A percentile compares a stretch with the other conserved stretches of the same genome.
phyloP scores from a whole-genome alignment of 2,329 filamentous ascomycete species.

The Diaporthe longicolla region DNA sequence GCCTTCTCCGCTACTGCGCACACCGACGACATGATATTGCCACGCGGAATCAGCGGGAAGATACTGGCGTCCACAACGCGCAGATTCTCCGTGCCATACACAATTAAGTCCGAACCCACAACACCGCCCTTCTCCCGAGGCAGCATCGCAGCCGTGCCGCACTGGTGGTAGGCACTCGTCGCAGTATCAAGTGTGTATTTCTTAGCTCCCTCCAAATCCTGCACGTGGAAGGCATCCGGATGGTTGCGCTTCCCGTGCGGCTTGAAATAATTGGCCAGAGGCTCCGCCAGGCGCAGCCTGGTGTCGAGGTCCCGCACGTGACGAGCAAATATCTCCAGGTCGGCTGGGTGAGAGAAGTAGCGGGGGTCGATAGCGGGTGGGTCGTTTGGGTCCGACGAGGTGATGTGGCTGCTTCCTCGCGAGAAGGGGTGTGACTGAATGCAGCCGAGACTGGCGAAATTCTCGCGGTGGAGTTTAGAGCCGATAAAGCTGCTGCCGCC shows the following conservation, averaged over 20 bases:
- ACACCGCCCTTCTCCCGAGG: conserved; percentile 59
- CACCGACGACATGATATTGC: conserved; percentile 48
- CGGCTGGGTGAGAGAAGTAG: conserved; percentile 65
- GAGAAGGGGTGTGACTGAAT: conserved; percentile 62
- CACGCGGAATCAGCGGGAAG: conserved; percentile 58
- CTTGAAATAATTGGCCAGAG: conserved; percentile 51
- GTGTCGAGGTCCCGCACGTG: conserved; percentile 51
- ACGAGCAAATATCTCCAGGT: conserved; percentile 60
- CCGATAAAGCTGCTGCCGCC: conserved; percentile 43
- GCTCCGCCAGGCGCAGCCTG: conserved; percentile 45
- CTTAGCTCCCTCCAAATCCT: conserved; percentile 46
- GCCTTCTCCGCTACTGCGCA: conserved; percentile 56
- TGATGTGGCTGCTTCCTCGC: conserved; percentile 67
- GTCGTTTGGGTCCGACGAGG: conserved; percentile 56
- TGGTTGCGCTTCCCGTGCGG: conserved; percentile 53
- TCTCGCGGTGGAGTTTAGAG: conserved; percentile 42
- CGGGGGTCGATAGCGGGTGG: conserved; percentile 64
- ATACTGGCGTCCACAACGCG: conserved; percentile 60
- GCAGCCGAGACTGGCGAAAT: conserved; percentile 44
- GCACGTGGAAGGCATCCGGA: conserved; percentile 46
- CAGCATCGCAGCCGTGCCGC: conserved; percentile 60
- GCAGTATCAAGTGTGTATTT: conserved; percentile 44
- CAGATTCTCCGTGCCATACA: conserved; percentile 60
- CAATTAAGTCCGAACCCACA: conserved; percentile 56
- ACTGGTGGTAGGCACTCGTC: conserved; percentile 52